Evolutionary conservation across 257 asterid genomes (phyloP), one percentile per base, ranked within the genome.

Genomic region (Misopates orontium): DNA sequence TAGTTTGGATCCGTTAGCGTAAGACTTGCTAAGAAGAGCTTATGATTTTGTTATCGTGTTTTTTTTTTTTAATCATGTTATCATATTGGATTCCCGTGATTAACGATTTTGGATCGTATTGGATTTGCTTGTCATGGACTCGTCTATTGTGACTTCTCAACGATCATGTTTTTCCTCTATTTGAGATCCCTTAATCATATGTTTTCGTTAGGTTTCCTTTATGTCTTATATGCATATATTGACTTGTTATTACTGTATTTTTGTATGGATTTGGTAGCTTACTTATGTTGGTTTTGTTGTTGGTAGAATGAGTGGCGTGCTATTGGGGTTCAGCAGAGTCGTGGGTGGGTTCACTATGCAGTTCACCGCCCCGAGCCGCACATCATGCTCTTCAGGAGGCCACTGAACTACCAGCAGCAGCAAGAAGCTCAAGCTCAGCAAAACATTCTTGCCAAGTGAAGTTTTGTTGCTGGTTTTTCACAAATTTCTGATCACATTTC

Each of bases 331-430:
- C 97, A 91, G 79, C 98, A 91, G 76, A 91, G 98, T 73, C 87
- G 97, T 48, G 96, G 98, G 42, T 91, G 98, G 98, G 96, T 89
- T 36, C 98, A 91, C 77, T 91, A 91, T 28, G 95, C 98, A 2
- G 75, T 91, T 67, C 98, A 91, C 71, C 95, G 96, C 8, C 96
- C 98, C 2, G 98, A 91, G 86, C 96, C 98, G 41, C 98, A 91
- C 83, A 91, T 91, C 75, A 89, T 91, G 98, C 96, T 91, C 69
- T 91, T 91, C 73, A 84, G 98, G 87, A 85, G 98, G 98, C 79
- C 95, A 10, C 73, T 91, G 62, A 91, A 89, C 92, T 80, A 72
- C 75, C 96, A 88, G 81, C 97, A 86, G 77, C 93, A 82, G 86
- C 96, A 91, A 73, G 85, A 77, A 12, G 73, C 22, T 21, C 78